These are phyloP conservation scores for Guillardia theta DNA, from an alignment of 78 protist species.

Conservation along the genomic window DNA sequence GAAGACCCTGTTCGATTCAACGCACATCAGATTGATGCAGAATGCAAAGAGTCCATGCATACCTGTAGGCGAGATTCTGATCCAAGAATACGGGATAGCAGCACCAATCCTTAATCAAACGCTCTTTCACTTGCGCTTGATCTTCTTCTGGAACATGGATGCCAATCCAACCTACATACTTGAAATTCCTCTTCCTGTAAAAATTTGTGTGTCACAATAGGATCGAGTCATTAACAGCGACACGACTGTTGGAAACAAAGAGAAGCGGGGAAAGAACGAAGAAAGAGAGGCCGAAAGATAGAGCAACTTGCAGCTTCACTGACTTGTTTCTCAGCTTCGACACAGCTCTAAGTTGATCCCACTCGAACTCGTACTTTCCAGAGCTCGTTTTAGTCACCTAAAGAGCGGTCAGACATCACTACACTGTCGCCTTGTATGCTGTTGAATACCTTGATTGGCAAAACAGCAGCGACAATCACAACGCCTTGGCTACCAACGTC, in stretches of 20 bases:
- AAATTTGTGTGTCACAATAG: too few species aligned
- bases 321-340: background rate
- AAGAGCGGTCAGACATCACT: too few species aligned
- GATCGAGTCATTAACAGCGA: too few species aligned
- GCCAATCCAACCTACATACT: conserved; percentile 22
- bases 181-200: background rate
- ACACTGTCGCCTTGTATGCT: too few species aligned
- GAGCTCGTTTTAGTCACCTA: background rate
- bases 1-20: background rate
- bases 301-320: too few species aligned
- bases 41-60: background rate
- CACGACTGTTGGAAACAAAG: too few species aligned
- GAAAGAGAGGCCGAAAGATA: too few species aligned
- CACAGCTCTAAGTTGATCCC: background rate
- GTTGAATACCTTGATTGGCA: background rate
- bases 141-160: background rate
- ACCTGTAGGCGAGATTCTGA: background rate
- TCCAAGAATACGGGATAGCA: background rate
- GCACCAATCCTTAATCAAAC: background rate
- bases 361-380: background rate
- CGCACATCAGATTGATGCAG: background rate
- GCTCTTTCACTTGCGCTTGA: background rate
- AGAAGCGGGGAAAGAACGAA: too few species aligned
- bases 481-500: too few species aligned
- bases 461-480: background rate